Base-by-base conservation (phyloP, 208 protist species). In the Trypanosoma cruzi region DNA sequence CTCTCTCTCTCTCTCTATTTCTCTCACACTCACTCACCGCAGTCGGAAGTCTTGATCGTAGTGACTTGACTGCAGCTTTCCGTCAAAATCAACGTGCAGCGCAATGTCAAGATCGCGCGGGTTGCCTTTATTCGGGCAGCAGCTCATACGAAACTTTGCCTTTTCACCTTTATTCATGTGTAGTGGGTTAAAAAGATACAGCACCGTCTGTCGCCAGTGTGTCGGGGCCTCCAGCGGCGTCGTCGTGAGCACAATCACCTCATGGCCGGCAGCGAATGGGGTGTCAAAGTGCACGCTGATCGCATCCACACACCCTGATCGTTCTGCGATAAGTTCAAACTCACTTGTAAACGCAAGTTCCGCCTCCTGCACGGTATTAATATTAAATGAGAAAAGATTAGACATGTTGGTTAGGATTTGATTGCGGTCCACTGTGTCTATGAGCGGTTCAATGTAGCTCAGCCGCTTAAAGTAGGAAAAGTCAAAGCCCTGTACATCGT, bases 181-280 rank as follows among this genome's bases (percentile, higher is more conserved):
- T 7, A 99, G 53, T 4, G 90, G 80, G 61, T 98, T 82, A 36
- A 93, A 86, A 8, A 99, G 68, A 76, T 99, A 99, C 40, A 99
- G 95, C 18, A 99, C 96, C 4, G 88, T 94, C 78, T 97, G 93
- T 49, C 82, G 85, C 93, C 93, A 97, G 77, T 97, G 93, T 36
- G 93, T 97, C 3, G 86, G 82, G 26, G 85, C 63, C 22, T 75
- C 55, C 24, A 73, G 68, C 22, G 93, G 93, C 7, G 84, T 89
- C 37, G 93, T 97, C 42, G 73, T 79, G 52, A 97, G 75, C 53
- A 93, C 82, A 26, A 92, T 80, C 5, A 73, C 20, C 22, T 90
- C 82, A 46, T 88, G 81, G 20, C 85, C 85, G 10, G 84, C 81
- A 7, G 77, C 71, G 69, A 94, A 96, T 8, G 84, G 86, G 0